A percentile compares a stretch with the other conserved stretches of the same genome.
Conservation (phyloP, 257 asterid genomes). For the Nicotiana tomentosiformis region DNA sequence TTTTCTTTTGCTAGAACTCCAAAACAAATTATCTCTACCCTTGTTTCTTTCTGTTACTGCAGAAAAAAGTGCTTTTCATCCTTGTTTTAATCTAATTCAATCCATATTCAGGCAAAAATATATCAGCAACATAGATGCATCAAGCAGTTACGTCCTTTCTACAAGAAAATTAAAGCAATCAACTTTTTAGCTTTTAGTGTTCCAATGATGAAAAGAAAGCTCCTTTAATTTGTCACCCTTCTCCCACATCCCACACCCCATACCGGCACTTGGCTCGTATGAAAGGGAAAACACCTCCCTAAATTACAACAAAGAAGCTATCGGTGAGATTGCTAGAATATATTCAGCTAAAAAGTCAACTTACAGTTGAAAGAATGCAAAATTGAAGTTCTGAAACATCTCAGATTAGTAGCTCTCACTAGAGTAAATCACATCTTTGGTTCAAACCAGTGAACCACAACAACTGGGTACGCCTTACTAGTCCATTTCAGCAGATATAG, state of each 20-base stretch:
- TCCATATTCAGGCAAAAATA: neutral
- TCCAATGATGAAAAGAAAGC: neutral
- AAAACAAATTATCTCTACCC: neutral
- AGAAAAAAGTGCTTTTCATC: neutral
- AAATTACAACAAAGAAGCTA: neutral
- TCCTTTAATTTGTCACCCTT: neutral
- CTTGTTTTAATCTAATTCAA: neutral
- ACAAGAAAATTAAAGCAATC: neutral
- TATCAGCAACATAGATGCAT: neutral
- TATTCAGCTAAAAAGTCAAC: neutral
- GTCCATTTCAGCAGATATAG: neutral
- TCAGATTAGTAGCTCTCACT: neutral
- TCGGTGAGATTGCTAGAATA: neutral
- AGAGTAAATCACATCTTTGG: neutral
- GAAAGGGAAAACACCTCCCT: neutral
- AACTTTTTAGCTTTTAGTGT: neutral
- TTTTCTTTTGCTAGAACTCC: slow-evolving; percentile 3
- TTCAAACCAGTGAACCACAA: neutral
- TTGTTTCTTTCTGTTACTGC: neutral
- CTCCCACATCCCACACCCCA: neutral
- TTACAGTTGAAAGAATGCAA: neutral
- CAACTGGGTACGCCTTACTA: neutral
- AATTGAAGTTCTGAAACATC: neutral
- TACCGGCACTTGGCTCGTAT: neutral
- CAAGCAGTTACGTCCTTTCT: neutral